Conservation (phyloP, 2,329 filamentous ascomycete species). For the Colletotrichum plurivorum region DNA sequence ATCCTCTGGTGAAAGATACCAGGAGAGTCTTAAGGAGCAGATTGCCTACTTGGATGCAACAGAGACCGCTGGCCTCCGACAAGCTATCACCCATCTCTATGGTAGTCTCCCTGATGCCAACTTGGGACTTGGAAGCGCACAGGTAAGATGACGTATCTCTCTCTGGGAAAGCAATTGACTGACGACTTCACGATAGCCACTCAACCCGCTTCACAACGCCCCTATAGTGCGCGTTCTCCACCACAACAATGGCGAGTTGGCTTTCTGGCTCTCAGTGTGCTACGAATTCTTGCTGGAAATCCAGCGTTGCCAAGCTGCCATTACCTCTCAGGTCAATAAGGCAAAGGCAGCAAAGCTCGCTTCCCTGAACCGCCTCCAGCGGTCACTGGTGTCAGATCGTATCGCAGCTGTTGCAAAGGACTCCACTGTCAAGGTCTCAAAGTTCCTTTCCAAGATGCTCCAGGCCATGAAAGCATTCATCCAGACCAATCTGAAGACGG, state of each 20-base stretch:
- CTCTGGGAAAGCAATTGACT: constrained; percentile 23
- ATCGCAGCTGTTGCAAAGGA: constrained; percentile 72
- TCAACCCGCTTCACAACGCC: constrained; percentile 73
- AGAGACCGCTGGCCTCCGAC: constrained; percentile 49
- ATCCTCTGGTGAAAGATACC: constrained; percentile 28
- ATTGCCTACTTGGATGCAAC: constrained; percentile 47
- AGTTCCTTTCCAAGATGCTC: constrained; percentile 64
- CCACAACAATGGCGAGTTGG: constrained; percentile 48
- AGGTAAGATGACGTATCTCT: constrained; percentile 57
- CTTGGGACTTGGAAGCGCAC: constrained; percentile 54
- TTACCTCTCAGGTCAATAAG: constrained; percentile 58
- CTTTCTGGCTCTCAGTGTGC: constrained; percentile 65
- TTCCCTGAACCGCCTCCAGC: constrained; percentile 71
- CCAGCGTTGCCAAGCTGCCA: constrained; percentile 55
- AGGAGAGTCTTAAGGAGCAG: constrained; percentile 27
- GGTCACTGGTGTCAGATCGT: constrained; percentile 68
- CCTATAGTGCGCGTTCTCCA: constrained; percentile 62
- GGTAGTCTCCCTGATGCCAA: constrained; percentile 47
- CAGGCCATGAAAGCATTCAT: constrained; percentile 60
- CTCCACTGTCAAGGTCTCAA: constrained; percentile 68
- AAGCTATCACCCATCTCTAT: constrained; percentile 55
- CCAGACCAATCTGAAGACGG: constrained; percentile 46
- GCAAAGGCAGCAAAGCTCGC: constrained; percentile 65
- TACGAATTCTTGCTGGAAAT: constrained; percentile 66
- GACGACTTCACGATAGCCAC: constrained; percentile 56